phyloP scores from a whole-genome alignment of 805 yeast genomes.

The Clavispora phyllophila region DNA sequence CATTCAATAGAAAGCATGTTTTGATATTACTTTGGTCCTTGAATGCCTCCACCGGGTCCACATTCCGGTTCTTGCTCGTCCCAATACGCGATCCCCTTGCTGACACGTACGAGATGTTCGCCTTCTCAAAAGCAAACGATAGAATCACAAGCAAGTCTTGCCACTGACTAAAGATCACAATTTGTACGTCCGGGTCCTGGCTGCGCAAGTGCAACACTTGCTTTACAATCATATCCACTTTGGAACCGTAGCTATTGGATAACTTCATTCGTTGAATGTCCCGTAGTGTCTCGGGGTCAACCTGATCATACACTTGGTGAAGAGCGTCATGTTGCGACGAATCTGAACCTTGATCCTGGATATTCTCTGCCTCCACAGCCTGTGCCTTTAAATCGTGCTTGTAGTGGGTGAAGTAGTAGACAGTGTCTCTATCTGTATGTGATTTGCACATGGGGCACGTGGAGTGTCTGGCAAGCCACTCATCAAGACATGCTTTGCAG shows the following conservation, averaged over 20 bases:
- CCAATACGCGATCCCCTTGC: constrained; percentile 35
- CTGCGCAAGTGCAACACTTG: constrained; percentile 61
- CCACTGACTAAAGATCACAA: constrained; percentile 90
- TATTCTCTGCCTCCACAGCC: constrained; percentile 31
- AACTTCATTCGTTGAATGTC: constrained; percentile 38
- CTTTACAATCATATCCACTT: constrained; percentile 75
- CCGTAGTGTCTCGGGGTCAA: constrained; percentile 36
- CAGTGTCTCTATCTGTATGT: constrained; percentile 41
- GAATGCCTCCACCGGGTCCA: constrained; percentile 46
- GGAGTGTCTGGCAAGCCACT: constrained; percentile 58
- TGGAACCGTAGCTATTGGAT: constrained; percentile 63
- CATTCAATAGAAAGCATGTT: constrained; percentile 84
- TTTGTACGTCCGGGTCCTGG: constrained; percentile 61
- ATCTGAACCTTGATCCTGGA: constrained; percentile 1
- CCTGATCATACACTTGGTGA: constrained; percentile 37
- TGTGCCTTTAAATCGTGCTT: constrained; percentile 48
- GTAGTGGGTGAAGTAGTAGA: constrained; percentile 66
- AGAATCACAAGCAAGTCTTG: constrained; percentile 63
- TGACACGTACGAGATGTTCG: constrained; percentile 54
- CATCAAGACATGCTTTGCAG: constrained; percentile 73
- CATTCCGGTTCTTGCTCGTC: not conserved
- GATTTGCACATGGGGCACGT: constrained; percentile 83
- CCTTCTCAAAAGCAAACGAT: constrained; percentile 57
- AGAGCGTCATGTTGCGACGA: constrained; percentile 10
- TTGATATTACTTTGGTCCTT: constrained; percentile 50